Evolutionary conservation across 805 yeast species (phyloP).

Genomic region (Torulaspora delbrueckii): DNA sequence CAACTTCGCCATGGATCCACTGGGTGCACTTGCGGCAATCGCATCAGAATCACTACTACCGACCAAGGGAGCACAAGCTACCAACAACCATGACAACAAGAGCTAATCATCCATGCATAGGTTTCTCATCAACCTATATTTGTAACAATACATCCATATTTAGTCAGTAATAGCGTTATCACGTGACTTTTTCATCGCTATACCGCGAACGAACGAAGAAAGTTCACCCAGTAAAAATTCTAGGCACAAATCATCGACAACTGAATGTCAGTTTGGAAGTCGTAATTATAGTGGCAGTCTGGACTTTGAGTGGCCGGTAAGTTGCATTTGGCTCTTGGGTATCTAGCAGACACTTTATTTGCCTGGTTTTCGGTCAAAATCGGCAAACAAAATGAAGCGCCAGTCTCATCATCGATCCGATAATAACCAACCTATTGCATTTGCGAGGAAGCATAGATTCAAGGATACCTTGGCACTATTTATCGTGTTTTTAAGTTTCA

Average conservation of each 20-base stretch:
- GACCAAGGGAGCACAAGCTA: background rate
- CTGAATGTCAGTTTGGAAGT: background rate
- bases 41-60: slow-evolving; percentile 31
- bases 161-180: background rate
- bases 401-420: slow-evolving; percentile 4
- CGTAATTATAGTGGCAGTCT: background rate
- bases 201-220: background rate
- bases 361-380: background rate
- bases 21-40: slow-evolving; percentile 37
- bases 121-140: background rate
- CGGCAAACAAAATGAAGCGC: slow-evolving; percentile 4
- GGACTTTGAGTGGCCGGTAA: background rate
- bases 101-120: background rate
- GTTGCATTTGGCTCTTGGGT: background rate
- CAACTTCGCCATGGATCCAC: slow-evolving; percentile 34
- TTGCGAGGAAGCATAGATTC: slow-evolving; percentile 27
- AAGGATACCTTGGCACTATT: slow-evolving; percentile 33
- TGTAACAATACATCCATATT: background rate
- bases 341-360: background rate
- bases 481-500: slow-evolving; percentile 31
- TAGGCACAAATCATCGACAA: background rate
- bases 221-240: background rate
- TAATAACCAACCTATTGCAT: slow-evolving; percentile 19
- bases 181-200: background rate
- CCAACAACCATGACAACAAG: background rate